A percentile compares a stretch with the other conserved stretches of the same genome.
phyloP scores from a whole-genome alignment of 176 grass and related monocot species.

The Dendrocalamus sinicus region DNA sequence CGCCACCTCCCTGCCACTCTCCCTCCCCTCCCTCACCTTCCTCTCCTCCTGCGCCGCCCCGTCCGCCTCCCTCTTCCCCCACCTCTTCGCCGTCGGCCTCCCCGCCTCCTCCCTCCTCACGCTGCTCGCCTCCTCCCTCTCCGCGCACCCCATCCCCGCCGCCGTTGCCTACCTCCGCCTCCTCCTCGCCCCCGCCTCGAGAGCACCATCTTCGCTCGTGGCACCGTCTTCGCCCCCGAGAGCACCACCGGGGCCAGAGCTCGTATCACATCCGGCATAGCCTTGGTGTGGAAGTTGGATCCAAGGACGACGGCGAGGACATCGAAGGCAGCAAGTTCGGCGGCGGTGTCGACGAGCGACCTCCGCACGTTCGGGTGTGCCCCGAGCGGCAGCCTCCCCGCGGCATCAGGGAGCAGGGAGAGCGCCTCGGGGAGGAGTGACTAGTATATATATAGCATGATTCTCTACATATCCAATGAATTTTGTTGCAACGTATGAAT shows the following conservation, averaged over 20 bases:
- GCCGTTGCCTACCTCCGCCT: too few species aligned
- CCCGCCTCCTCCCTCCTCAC: too few species aligned
- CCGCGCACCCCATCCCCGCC: too few species aligned
- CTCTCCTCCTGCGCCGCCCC: too few species aligned
- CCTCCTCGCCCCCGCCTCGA: too few species aligned
- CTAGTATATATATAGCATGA: neutral
- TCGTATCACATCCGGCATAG: slow-evolving; percentile 62
- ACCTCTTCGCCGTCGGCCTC: too few species aligned
- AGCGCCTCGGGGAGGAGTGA: slow-evolving; percentile 54
- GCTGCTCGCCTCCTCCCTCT: too few species aligned
- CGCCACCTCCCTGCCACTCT: too few species aligned
- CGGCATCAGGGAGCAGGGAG: slow-evolving; percentile 55
- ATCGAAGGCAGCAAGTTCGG: slow-evolving; percentile 52
- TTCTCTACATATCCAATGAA: too few species aligned
- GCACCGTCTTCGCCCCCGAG: slow-evolving; percentile 43
- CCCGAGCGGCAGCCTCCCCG: slow-evolving; percentile 64
- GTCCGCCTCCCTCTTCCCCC: too few species aligned
- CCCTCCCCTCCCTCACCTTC: too few species aligned
- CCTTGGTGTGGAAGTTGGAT: slow-evolving; percentile 47
- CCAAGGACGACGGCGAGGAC: slow-evolving; percentile 61
- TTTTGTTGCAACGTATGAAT: too few species aligned
- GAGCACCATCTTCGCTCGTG: neutral
- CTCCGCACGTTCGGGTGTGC: slow-evolving; percentile 59
- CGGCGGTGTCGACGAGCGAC: slow-evolving; percentile 66
- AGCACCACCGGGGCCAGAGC: slow-evolving; percentile 58